Evolutionary conservation across 345 rosid species (phyloP).

Genomic region (Rhodomyrtus tomentosa): DNA sequence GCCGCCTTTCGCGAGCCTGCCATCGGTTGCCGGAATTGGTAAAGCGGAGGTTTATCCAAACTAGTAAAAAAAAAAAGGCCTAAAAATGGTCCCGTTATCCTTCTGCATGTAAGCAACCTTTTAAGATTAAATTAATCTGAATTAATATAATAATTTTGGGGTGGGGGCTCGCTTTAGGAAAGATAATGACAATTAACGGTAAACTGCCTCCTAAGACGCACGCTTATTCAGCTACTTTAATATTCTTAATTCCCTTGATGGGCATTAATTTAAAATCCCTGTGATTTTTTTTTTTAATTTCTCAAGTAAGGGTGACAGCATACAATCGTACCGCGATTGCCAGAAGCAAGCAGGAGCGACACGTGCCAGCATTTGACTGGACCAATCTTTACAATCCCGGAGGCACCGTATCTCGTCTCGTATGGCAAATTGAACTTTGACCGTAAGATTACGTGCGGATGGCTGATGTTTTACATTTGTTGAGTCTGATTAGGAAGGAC

Average conservation of each 20-base stretch:
- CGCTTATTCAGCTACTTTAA: not conserved
- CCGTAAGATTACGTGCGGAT: not conserved
- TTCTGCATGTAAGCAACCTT: not conserved
- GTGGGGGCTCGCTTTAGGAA: not conserved
- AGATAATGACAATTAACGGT: constrained; percentile 39
- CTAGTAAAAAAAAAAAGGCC: not conserved
- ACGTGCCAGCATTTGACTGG: not conserved
- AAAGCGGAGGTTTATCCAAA: not conserved
- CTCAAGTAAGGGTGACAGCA: not conserved
- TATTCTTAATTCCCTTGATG: not conserved
- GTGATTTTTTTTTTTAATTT: not conserved
- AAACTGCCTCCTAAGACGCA: constrained; percentile 12
- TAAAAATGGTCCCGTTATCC: not conserved
- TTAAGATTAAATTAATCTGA: not conserved
- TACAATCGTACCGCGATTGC: not conserved
- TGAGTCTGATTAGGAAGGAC: not conserved
- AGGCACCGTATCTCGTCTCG: not conserved
- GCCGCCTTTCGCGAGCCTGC: not conserved
- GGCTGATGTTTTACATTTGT: not conserved
- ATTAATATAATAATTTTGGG: not conserved
- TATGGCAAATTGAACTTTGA: not conserved
- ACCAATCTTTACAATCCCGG: not conserved
- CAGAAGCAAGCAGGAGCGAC: accelerated
- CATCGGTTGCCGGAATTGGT: not conserved
- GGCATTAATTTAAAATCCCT: not conserved